These are phyloP conservation scores for Leptographium galeiforme DNA, from an alignment of 2,329 filamentous ascomycete species.

Conservation along the genomic window DNA sequence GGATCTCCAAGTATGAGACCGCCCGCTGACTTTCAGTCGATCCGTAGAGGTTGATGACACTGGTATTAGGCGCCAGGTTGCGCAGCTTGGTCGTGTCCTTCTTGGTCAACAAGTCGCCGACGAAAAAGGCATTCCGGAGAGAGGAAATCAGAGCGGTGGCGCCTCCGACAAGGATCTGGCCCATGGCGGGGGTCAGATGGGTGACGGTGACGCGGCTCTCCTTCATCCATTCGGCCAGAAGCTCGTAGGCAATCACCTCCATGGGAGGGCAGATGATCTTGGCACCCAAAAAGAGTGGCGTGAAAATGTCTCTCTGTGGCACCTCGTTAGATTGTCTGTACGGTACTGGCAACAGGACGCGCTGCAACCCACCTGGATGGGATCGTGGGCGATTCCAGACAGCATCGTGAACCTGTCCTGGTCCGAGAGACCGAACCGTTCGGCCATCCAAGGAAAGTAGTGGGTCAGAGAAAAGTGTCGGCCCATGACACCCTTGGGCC, in stretches of 20 bases:
- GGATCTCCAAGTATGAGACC: slow-evolving; percentile 73
- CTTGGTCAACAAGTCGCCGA: slow-evolving; percentile 80
- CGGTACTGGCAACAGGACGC: background rate
- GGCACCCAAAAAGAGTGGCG: slow-evolving; percentile 74
- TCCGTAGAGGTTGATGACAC: slow-evolving; percentile 77
- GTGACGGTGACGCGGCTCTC: slow-evolving; percentile 62
- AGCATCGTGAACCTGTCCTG: slow-evolving; percentile 71
- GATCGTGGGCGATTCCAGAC: slow-evolving; percentile 70
- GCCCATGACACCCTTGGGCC: slow-evolving; percentile 76
- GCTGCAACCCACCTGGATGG: slow-evolving; percentile 24
- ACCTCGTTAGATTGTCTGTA: background rate
- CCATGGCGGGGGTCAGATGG: slow-evolving; percentile 93
- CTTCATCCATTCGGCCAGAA: slow-evolving; percentile 76
- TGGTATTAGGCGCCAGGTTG: slow-evolving; percentile 58
- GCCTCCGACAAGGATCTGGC: slow-evolving; percentile 81
- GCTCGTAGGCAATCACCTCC: slow-evolving; percentile 79
- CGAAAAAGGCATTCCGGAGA: slow-evolving; percentile 74
- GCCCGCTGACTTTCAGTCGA: slow-evolving; percentile 74
- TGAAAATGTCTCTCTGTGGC: slow-evolving; percentile 66
- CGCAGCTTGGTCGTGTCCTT: slow-evolving; percentile 69
- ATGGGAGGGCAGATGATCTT: slow-evolving; percentile 64
- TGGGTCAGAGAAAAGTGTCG: slow-evolving; percentile 75
- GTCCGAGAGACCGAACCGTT: slow-evolving; percentile 61
- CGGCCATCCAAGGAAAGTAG: slow-evolving; percentile 90
- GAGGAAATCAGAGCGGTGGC: slow-evolving; percentile 63